Percentiles rank a stretch among this genome's conserved stretches.
Evolutionary conservation across 768 basidiomycete species (phyloP).

Genomic region (Boletus pseudopeckii): DNA sequence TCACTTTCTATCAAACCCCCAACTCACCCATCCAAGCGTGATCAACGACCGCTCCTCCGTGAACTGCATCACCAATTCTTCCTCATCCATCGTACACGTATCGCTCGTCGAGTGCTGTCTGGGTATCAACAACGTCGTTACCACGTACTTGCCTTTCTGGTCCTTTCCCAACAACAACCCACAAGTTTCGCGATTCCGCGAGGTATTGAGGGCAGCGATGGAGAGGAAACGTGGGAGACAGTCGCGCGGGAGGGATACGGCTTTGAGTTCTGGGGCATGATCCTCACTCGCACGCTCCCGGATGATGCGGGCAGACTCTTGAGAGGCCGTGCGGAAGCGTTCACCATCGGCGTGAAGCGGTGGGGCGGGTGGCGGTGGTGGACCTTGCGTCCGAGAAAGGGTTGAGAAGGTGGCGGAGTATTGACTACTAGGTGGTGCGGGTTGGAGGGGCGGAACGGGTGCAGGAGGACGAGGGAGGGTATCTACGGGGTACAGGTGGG

Average conservation of each 20-base stretch:
- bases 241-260: constrained; percentile 65
- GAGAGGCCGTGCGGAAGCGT: constrained; percentile 32
- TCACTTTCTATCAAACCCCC: background rate
- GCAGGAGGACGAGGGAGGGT: constrained; percentile 35
- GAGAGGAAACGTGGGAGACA: constrained; percentile 73
- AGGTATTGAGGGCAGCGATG: constrained; percentile 77
- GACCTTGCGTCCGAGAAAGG: constrained; percentile 26
- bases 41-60: constrained; percentile 78
- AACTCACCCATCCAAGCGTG: constrained; percentile 85
- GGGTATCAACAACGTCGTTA: constrained; percentile 85
- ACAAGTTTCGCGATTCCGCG: constrained; percentile 79
- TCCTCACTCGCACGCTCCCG: constrained; percentile 32
- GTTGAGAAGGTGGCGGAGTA: constrained; percentile 25
- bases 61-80: constrained; percentile 82
- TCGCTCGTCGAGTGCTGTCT: constrained; percentile 85
- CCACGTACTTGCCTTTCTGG: constrained; percentile 55
- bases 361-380: constrained; percentile 20
- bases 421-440: constrained; percentile 8
- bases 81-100: constrained; percentile 91
- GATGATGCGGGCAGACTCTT: constrained; percentile 34
- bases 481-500: constrained; percentile 31
- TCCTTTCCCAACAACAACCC: constrained; percentile 77
- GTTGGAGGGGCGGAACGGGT: constrained; percentile 15
- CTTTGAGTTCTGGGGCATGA: constrained; percentile 47
- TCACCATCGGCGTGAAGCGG: constrained; percentile 24